A percentile compares a stretch with the other conserved stretches of the same genome.
Conservation (phyloP, 768 basidiomycete species). For the Phanerochaete carnosa region DNA sequence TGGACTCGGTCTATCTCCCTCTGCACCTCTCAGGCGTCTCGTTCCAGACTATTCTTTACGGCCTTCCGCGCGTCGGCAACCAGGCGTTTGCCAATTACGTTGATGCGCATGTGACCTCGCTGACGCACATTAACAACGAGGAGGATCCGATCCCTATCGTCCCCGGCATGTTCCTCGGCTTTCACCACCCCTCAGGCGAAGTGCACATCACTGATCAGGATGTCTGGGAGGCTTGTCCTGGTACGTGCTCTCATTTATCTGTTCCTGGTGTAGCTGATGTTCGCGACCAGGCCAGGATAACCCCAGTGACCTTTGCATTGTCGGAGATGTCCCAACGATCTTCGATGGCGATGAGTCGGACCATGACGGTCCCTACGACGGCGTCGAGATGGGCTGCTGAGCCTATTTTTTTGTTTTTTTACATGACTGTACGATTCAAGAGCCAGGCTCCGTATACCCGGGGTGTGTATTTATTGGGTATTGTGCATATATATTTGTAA, state of each 20-base stretch:
- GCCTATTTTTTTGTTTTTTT: background rate
- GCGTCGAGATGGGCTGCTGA: constrained; percentile 15
- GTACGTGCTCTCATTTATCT: background rate
- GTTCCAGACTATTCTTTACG: constrained; percentile 31
- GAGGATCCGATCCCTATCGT: constrained; percentile 33
- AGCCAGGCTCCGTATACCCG: background rate
- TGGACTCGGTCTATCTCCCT: constrained; percentile 38
- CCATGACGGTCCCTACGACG: constrained; percentile 33
- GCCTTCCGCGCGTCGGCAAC: constrained; percentile 46
- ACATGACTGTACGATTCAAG: background rate
- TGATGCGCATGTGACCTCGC: constrained; percentile 33
- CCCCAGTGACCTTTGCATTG: constrained; percentile 40
- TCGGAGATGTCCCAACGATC: constrained; percentile 50
- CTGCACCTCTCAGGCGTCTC: constrained; percentile 31
- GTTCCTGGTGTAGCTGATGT: background rate
- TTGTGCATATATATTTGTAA: no score
- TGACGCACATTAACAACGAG: constrained; percentile 53
- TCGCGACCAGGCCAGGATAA: constrained; percentile 52
- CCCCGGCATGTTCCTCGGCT: constrained; percentile 36
- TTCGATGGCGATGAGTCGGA: constrained; percentile 38
- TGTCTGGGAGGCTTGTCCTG: constrained; percentile 47
- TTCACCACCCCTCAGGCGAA: constrained; percentile 38
- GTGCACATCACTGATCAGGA: constrained; percentile 35
- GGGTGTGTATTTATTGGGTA: background rate
- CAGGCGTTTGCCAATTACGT: constrained; percentile 53